Percentiles rank a stretch among this genome's conserved stretches.
Evolutionary conservation across 805 yeast genomes (phyloP).

Genomic region (Candida arabinofermentans): DNA sequence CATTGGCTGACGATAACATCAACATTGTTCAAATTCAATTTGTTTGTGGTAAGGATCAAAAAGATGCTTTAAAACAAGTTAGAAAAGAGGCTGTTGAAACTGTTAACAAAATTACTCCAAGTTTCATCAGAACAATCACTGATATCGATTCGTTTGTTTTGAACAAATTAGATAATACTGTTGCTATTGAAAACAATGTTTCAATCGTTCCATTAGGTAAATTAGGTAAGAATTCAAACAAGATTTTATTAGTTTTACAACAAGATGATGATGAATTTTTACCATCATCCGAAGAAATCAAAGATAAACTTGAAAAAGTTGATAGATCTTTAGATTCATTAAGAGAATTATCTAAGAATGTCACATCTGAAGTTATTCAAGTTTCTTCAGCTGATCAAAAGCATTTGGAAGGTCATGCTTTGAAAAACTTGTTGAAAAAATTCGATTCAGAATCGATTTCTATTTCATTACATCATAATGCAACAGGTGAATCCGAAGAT

Average conservation of each 20-base stretch:
- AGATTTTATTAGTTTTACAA: conserved; percentile 53
- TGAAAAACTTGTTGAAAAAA: conserved; percentile 34
- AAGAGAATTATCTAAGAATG: conserved; percentile 52
- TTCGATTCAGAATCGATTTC: conserved; percentile 32
- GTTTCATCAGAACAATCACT: conserved; percentile 48
- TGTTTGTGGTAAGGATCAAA: conserved; percentile 43
- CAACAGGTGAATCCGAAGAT: conserved; percentile 37
- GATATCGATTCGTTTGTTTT: conserved; percentile 68
- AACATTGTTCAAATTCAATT: conserved; percentile 58
- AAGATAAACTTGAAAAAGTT: conserved; percentile 50
- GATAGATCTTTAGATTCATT: conserved; percentile 51
- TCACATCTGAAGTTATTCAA: conserved; percentile 46
- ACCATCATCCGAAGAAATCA: conserved; percentile 60
- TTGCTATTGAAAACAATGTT: conserved; percentile 44
- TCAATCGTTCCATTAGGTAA: conserved; percentile 57
- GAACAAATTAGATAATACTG: conserved; percentile 40
- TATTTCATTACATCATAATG: conserved; percentile 48
- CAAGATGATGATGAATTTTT: conserved; percentile 64
- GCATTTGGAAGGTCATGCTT: conserved; percentile 55
- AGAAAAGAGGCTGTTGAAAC: conserved; percentile 67
- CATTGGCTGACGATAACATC: conserved; percentile 37
- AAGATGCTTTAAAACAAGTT: conserved; percentile 51
- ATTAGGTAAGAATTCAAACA: conserved; percentile 39
- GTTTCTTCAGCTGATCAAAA: conserved; percentile 56
- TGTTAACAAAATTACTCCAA: conserved; percentile 73